Evolutionary conservation across 164 flowering plant species (phyloP).

Genomic region (Tinospora cordifolia): DNA sequence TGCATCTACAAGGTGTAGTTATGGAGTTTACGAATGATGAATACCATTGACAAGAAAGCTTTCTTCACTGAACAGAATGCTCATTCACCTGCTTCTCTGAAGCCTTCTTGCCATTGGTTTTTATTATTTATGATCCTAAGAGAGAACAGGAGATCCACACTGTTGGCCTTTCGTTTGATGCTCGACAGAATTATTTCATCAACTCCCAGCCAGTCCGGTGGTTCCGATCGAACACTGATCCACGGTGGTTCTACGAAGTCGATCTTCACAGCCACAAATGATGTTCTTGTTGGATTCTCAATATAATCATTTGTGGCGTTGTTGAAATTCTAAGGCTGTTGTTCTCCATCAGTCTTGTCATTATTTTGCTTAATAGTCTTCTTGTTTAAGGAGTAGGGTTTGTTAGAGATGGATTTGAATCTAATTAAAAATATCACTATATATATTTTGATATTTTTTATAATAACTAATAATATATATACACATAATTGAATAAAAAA

Average conservation of each 20-base stretch:
- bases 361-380: neutral
- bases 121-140: slow-evolving; percentile 62
- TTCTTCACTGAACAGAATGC: slow-evolving; percentile 71
- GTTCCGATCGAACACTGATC: slow-evolving; percentile 22
- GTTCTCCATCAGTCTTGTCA: neutral
- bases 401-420: too few species aligned
- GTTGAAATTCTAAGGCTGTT: neutral
- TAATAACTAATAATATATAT: too few species aligned
- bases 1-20: slow-evolving; percentile 68
- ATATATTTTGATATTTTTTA: too few species aligned
- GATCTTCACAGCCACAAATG: too few species aligned
- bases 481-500: too few species aligned
- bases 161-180: slow-evolving; percentile 61
- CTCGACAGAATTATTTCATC: slow-evolving; percentile 32
- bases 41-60: slow-evolving; percentile 90
- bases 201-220: slow-evolving; percentile 31
- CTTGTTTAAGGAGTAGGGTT: too few species aligned
- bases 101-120: slow-evolving; percentile 46
- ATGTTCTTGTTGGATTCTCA: too few species aligned
- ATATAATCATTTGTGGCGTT: too few species aligned
- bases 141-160: slow-evolving; percentile 67
- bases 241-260: slow-evolving; percentile 30
- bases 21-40: slow-evolving; percentile 76
- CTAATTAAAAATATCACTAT: too few species aligned
- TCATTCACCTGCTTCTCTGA: slow-evolving; percentile 51